A percentile compares a stretch with the other conserved stretches of the same genome.
Conservation (phyloP, 257 asterid genomes). For the Solanum rostratum region DNA sequence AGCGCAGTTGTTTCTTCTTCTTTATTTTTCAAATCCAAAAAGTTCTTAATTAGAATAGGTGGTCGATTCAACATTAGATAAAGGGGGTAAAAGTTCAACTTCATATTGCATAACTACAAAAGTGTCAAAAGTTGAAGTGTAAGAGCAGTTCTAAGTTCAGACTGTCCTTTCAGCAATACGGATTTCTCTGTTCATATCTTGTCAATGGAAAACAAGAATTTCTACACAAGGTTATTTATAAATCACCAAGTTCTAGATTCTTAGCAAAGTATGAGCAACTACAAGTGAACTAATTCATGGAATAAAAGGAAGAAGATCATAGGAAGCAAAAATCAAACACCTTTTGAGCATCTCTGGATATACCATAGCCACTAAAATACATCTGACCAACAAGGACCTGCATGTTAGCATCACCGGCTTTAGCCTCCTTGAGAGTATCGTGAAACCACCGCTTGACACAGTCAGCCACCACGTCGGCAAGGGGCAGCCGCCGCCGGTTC, state of each 20-base stretch:
- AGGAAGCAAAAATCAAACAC: constrained; percentile 13
- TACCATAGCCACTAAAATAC: constrained; percentile 86
- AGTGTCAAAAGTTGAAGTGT: not conserved
- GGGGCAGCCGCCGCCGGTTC: constrained; percentile 44
- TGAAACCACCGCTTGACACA: constrained; percentile 89
- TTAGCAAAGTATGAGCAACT: not conserved
- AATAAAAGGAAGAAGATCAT: not conserved
- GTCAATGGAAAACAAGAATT: not conserved
- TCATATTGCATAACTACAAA: not conserved
- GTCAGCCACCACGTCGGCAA: constrained; percentile 78
- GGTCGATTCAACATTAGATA: not conserved
- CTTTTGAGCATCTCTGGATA: constrained; percentile 55
- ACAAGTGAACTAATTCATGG: not conserved
- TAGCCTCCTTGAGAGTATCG: constrained; percentile 87
- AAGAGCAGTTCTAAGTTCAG: not conserved
- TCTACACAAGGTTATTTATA: not conserved
- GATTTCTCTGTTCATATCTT: not conserved
- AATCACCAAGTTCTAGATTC: not conserved
- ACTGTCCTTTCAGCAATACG: not conserved
- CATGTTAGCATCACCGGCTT: constrained; percentile 68
- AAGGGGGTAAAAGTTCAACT: not conserved
- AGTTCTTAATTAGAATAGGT: not conserved
- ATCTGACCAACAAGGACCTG: constrained; percentile 98
- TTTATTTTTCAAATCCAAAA: not conserved
- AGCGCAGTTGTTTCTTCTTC: not conserved